Percentiles rank a stretch among this genome's conserved stretches.
Evolutionary conservation across 179 eudicot species (phyloP).

Genomic region (Sideroxylon spinosum): DNA sequence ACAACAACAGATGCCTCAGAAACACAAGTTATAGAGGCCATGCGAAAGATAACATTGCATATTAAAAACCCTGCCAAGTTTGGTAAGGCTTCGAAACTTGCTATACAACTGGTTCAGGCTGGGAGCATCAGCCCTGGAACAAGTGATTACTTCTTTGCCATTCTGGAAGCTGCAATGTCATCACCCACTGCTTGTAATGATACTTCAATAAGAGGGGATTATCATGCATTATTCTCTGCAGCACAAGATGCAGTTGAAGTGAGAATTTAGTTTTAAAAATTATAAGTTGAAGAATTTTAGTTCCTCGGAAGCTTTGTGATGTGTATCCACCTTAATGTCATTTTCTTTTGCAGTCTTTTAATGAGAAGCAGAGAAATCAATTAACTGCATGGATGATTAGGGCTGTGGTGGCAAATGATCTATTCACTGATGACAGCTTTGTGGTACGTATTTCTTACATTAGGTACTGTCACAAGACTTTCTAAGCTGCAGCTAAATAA

Average conservation of each 20-base stretch:
- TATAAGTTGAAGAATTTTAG: background rate
- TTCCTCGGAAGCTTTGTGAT: background rate
- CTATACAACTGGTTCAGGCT: constrained; percentile 80
- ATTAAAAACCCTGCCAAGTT: constrained; percentile 63
- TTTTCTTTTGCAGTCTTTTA: constrained; percentile 48
- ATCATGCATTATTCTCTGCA: constrained; percentile 72
- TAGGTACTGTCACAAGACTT: background rate
- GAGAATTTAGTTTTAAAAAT: constrained; percentile 18
- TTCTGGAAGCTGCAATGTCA: constrained; percentile 85
- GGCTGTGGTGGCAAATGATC: constrained; percentile 86
- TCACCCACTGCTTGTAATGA: constrained; percentile 64
- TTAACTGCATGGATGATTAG: constrained; percentile 63
- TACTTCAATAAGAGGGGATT: constrained; percentile 63
- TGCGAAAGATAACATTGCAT: constrained; percentile 88
- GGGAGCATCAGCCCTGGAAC: constrained; percentile 78
- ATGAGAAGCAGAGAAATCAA: constrained; percentile 64
- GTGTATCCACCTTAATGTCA: background rate
- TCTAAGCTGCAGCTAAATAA: background rate
- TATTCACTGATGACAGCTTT: constrained; percentile 96
- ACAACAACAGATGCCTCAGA: constrained; percentile 86
- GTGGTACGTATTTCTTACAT: constrained; percentile 56
- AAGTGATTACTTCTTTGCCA: constrained; percentile 56
- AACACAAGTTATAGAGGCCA: constrained; percentile 75
- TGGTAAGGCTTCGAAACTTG: constrained; percentile 87
- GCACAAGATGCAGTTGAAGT: constrained; percentile 78